Evolutionary conservation across 768 basidiomycete species (phyloP).

Genomic region (Kwoniella sp.): DNA sequence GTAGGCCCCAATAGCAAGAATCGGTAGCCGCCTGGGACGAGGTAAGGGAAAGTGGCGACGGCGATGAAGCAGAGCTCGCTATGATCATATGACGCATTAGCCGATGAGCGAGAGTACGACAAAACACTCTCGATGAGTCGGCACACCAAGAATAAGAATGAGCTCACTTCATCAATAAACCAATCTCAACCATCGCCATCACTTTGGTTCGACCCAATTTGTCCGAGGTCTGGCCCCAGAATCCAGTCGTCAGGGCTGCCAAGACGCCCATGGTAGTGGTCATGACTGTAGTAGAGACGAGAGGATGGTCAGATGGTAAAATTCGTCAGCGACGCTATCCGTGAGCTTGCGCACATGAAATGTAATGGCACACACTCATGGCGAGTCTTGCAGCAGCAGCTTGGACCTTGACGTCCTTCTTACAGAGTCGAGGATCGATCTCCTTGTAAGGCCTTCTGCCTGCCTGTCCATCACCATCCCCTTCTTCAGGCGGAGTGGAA

Average conservation of each 20-base stretch:
- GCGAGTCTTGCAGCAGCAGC: slow-evolving; percentile 51
- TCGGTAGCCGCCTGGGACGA: slow-evolving; percentile 64
- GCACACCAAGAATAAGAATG: no score
- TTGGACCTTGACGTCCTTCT: slow-evolving; percentile 50
- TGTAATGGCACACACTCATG: slow-evolving; percentile 46
- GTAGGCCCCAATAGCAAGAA: slow-evolving; percentile 76
- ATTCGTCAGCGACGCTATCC: slow-evolving; percentile 7
- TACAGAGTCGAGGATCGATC: slow-evolving; percentile 54
- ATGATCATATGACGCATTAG: no score
- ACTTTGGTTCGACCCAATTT: slow-evolving; percentile 73
- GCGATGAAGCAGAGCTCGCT: slow-evolving; percentile 80
- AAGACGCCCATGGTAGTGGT: slow-evolving; percentile 75
- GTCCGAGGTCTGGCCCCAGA: slow-evolving; percentile 83
- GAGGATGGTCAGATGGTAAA: neutral
- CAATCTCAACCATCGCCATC: slow-evolving; percentile 67
- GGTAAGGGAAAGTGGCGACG: slow-evolving; percentile 70
- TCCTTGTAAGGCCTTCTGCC: slow-evolving; percentile 32
- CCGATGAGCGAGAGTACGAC: no score
- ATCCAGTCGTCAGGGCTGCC: slow-evolving; percentile 79
- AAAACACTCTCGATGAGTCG: no score
- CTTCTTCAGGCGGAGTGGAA: neutral
- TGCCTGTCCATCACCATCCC: slow-evolving; percentile 11
- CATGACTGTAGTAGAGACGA: slow-evolving; percentile 61
- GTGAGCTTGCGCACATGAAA: neutral
- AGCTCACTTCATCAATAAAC: slow-evolving; percentile 75